Evolutionary conservation across 257 asterid species (phyloP).

Genomic region (Asclepias syriaca): DNA sequence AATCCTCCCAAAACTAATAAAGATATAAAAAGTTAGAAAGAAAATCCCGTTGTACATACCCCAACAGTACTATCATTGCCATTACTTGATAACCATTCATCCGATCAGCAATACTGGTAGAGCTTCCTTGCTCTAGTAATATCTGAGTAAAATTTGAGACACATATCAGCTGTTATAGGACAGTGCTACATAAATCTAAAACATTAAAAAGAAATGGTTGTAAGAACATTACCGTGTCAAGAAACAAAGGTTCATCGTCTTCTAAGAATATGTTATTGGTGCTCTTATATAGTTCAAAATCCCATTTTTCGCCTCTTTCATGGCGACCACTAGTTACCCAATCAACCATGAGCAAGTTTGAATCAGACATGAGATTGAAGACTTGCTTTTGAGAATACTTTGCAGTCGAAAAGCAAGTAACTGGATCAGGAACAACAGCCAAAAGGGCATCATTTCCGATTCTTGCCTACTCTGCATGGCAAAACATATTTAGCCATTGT

Average conservation of each 20-base stretch:
- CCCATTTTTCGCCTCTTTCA: slow-evolving; percentile 92
- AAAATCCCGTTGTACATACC: slow-evolving; percentile 35
- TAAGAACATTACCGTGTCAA: slow-evolving; percentile 59
- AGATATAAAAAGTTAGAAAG: not conserved
- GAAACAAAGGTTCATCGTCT: slow-evolving; percentile 59
- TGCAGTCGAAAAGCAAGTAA: slow-evolving; percentile 93
- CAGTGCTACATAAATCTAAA: slow-evolving; percentile 2
- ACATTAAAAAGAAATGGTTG: slow-evolving; percentile 7
- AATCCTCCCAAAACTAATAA: slow-evolving; percentile 1
- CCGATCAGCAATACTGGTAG: slow-evolving; percentile 49
- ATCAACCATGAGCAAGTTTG: slow-evolving; percentile 83
- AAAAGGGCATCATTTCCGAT: slow-evolving; percentile 59
- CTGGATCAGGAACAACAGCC: slow-evolving; percentile 93
- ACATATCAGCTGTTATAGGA: slow-evolving; percentile 4
- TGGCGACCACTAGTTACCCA: slow-evolving; percentile 98
- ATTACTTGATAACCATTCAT: slow-evolving; percentile 75
- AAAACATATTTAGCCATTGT: slow-evolving; percentile 28
- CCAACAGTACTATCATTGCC: slow-evolving; percentile 79
- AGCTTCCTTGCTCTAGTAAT: slow-evolving; percentile 60
- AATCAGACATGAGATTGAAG: slow-evolving; percentile 49
- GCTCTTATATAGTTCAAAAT: slow-evolving; percentile 69
- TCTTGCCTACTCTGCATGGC: slow-evolving; percentile 67
- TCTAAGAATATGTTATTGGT: slow-evolving; percentile 55
- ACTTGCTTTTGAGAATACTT: slow-evolving; percentile 71
- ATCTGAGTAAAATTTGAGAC: slow-evolving; percentile 33